These are phyloP conservation scores for Colletotrichum sp. DNA, from an alignment of 2,329 filamentous ascomycete genomes.

Conservation along the genomic window DNA sequence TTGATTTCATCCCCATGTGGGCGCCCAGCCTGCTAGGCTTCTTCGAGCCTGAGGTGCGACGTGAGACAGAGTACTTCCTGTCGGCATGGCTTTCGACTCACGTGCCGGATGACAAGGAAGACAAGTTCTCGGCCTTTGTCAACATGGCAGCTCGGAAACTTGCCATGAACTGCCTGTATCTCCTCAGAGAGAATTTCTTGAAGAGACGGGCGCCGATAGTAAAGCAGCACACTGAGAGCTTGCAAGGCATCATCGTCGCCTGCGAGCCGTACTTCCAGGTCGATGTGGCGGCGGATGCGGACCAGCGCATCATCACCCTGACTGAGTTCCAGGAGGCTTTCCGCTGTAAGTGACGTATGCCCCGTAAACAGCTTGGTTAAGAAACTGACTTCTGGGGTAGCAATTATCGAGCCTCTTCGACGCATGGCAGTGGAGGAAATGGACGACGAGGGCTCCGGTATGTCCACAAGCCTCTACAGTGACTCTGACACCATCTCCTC, in stretches of 20 bases:
- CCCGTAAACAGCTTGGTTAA: not conserved
- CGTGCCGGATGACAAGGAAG: conserved; percentile 29
- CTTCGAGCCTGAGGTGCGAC: conserved; percentile 46
- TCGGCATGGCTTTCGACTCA: conserved; percentile 38
- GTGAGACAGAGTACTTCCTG: conserved; percentile 48
- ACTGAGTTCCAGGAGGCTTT: conserved; percentile 37
- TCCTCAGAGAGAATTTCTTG: conserved; percentile 53
- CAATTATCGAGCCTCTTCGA: conserved; percentile 52
- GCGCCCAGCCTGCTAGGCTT: conserved; percentile 55
- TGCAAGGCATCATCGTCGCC: conserved; percentile 47
- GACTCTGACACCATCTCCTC: conserved; percentile 39
- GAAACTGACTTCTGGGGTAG: conserved; percentile 27
- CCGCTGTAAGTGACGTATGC: conserved; percentile 38
- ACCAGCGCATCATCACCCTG: not conserved
- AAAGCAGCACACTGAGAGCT: conserved; percentile 42
- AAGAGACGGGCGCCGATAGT: conserved; percentile 44
- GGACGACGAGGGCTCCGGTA: conserved; percentile 66
- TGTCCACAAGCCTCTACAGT: conserved; percentile 38
- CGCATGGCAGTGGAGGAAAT: conserved; percentile 61
- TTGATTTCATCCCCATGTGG: conserved; percentile 47
- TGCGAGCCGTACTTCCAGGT: conserved; percentile 46
- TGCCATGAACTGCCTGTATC: conserved; percentile 49
- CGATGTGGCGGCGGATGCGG: not conserved
- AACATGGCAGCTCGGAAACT: conserved; percentile 42
- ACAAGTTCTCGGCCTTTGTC: conserved; percentile 32